Evolutionary conservation across 176 grass and related monocot genomes (phyloP).

Genomic region (Tuctoria greenei): DNA sequence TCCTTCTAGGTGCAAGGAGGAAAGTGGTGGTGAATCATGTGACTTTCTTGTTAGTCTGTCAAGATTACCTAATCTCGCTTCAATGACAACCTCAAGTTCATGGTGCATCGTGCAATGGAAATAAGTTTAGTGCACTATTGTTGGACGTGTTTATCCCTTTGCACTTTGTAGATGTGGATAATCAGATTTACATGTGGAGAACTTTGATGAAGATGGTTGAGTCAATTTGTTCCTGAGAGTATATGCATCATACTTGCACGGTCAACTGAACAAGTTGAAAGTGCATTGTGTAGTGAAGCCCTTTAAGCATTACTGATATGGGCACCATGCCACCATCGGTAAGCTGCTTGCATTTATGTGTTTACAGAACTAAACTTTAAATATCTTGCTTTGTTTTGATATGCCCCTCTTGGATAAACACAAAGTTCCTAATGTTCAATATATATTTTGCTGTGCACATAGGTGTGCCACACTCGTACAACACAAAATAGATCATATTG

Average conservation of each 20-base stretch:
- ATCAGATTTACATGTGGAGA: background rate
- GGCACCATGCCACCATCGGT: background rate
- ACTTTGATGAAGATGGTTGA: background rate
- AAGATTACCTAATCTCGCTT: background rate
- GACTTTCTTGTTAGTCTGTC: constrained; percentile 13
- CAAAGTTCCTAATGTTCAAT: background rate
- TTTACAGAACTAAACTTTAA: background rate
- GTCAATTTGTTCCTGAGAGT: background rate
- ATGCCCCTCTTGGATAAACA: background rate
- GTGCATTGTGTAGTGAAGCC: background rate
- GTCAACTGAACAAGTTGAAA: constrained; percentile 13
- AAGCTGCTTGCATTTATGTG: constrained; percentile 11
- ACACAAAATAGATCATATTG: too few relatives aligned
- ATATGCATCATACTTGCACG: constrained; percentile 10
- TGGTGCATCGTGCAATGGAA: constrained; percentile 8
- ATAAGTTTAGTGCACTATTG: background rate
- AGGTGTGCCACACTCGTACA: too few relatives aligned
- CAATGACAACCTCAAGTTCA: background rate
- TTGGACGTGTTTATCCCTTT: constrained; percentile 10
- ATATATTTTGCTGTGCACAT: background rate
- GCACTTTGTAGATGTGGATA: constrained; percentile 9
- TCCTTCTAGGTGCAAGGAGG: background rate
- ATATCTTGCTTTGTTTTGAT: background rate
- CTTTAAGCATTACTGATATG: background rate
- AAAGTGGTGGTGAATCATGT: background rate